Percentiles rank a stretch among this genome's conserved stretches.
Evolutionary conservation across 2,329 filamentous ascomycete species (phyloP).

Genomic region (Xylaria digitata): DNA sequence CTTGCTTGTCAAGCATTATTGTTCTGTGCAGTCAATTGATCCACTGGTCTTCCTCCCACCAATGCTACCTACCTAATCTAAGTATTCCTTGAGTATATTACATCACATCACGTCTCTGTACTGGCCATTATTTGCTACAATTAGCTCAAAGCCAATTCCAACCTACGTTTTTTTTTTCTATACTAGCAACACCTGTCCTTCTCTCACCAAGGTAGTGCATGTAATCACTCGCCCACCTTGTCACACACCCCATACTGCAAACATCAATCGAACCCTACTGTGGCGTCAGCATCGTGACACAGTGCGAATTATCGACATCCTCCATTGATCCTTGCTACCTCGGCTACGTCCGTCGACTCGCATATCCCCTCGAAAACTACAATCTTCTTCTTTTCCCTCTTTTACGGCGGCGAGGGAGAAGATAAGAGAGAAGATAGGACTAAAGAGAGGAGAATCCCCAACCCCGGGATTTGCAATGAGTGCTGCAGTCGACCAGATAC

Average conservation of each 20-base stretch:
- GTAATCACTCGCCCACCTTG: not conserved
- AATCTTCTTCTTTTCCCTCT: too few species aligned
- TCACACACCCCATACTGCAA: not conserved
- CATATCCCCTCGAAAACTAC: not conserved
- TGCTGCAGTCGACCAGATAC: conserved; percentile 53
- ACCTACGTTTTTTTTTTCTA: not conserved
- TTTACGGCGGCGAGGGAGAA: not conserved
- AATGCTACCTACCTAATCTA: not conserved
- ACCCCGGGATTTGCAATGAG: conserved; percentile 48
- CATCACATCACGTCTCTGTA: too few species aligned
- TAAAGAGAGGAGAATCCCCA: not conserved
- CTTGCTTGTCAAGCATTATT: conserved; percentile 1
- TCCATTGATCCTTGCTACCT: not conserved
- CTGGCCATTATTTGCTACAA: not conserved
- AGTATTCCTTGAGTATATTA: too few species aligned
- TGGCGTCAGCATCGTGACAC: conserved; percentile 10
- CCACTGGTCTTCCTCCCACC: not conserved
- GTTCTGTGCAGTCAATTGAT: too few species aligned
- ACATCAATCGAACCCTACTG: conserved; percentile 1
- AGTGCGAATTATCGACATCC: conserved; percentile 2
- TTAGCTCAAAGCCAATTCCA: not conserved
- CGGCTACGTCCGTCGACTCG: not conserved
- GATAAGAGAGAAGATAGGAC: conserved; percentile 1
- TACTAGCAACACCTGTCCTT: not conserved
- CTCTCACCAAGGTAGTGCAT: not conserved